Base-by-base conservation (phyloP, 352 stramenopile genomes). In the Blastocystis sp. region DNA sequence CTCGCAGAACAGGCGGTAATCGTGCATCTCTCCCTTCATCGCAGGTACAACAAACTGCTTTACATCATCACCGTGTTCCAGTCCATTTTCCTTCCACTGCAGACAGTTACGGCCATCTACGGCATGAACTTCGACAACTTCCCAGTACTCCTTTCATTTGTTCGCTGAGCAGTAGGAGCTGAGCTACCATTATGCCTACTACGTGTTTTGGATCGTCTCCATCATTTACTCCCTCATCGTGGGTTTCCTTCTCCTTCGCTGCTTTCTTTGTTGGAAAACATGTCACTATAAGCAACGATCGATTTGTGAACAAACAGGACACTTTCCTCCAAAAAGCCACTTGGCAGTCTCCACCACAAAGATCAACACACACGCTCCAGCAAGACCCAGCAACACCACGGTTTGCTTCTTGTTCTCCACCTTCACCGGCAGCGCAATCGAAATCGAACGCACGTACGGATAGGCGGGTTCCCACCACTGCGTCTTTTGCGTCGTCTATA, bases 71-170 rank as follows among this genome's bases (percentile, higher is more conserved):
- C 78, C n/a, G 45, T 65, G 7, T 79, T 88, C 45, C 78, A 88
- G 21, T 63, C 78, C 9, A 43, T 88, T 3, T 88, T 88, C 34
- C 78, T 88, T 3, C 78, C 78, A 2, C 28, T 88, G 38, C 78
- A 88, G 45, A 79, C 68, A 19, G 42, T 88, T 2, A 88, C 78
- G 17, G 78, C 78, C 19, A 65, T 88, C 57, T 88, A 88, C 45
- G 78, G 78, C 52, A 88, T 88, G 78, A 88, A 88, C 52, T 88
- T 88, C 57, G 78, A 88, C 48, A 59, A 78, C 11, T 77, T 88
- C n/a, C 78, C 78, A 10, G 78, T 84, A 43, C 24, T 28, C 19
- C 1, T 40, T 17, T 43, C 2, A n/a, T 3, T 0, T 10, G 52
- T 10, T 3, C 11, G 7, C 28, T 84, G 3, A 59, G 21, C 3